A percentile compares a stretch with the other conserved stretches of the same genome.
Conservation (phyloP, 331 rosid species). For the Cydonia oblonga region DNA sequence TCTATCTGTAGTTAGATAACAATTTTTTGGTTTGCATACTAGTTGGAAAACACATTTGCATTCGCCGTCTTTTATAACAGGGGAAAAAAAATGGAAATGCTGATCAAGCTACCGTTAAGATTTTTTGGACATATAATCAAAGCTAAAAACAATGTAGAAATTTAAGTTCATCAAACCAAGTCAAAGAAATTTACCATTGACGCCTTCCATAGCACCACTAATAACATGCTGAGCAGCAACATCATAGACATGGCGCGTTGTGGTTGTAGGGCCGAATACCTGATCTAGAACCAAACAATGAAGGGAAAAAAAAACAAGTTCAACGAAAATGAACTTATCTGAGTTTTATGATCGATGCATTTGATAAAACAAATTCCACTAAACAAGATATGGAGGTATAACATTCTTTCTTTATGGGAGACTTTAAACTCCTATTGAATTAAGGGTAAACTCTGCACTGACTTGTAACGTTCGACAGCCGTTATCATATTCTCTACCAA, state of each 20-base stretch:
- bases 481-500: not conserved
- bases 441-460: not conserved
- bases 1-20: not conserved
- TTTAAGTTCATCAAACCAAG: not conserved
- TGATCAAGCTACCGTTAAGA: not conserved
- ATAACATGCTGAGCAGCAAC: constrained; percentile 89
- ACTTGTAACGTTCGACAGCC: not conserved
- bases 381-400: not conserved
- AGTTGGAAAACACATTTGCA: constrained; percentile 1
- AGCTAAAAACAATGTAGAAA: constrained; percentile 10
- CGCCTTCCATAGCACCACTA: constrained; percentile 92
- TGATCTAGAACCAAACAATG: constrained; percentile 48
- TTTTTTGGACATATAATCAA: constrained; percentile 6
- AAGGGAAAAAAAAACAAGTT: constrained; percentile 4
- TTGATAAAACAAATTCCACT: not conserved
- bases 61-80: not conserved
- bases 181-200: constrained; percentile 60
- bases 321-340: not conserved
- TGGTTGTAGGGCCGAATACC: constrained; percentile 96
- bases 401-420: not conserved
- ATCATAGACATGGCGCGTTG: constrained; percentile 98
- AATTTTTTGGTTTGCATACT: constrained; percentile 2
- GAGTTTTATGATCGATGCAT: not conserved
- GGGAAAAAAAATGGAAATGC: constrained; percentile 2
- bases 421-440: not conserved